Base-by-base conservation (phyloP, 345 rosid species). In the Populus simonii region DNA sequence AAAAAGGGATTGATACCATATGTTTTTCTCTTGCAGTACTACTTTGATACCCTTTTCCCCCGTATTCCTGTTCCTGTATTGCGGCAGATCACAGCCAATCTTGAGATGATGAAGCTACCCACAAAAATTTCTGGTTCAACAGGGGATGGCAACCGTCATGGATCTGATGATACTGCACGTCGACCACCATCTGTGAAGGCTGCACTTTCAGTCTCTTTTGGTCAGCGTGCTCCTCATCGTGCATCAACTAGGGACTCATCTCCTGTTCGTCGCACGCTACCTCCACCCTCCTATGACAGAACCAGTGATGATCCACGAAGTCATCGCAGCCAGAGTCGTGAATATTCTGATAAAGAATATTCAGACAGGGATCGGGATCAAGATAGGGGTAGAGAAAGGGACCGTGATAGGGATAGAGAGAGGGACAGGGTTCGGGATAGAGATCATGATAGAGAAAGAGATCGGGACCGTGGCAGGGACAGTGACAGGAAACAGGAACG, bases 111-210 rank as follows among this genome's bases (percentile, higher is more conserved):
- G 97, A 93, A 93, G 72, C 85, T 96, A 39, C 92, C 97, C 51
- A 75, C 89, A 12, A 92, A 96, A 85, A 89, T 88, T 25, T 90
- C 91, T 69, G 98, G 99, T 53, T 85, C 94, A n/a, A 93, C 95
- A 0, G 99, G 98, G 72, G 99, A 96, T 63, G 43, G 83, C 17
- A 84, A 62, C 36, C 90, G 90, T 23, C 98, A 89, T 82, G 95
- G 97, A 71, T 92, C 98, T 62, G 99, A 96, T 68, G 98, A 96
- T 75, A 92, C 94, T 33, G 98, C 99, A 12, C 95, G 98, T 43
- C 90, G 99, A 11, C 99, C 99, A 8, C 99, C 99, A 17, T 96
- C 99, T 23, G 99, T 96, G 75, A 96, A 96, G 90, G 99, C 99
- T 77, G 92, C 99, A 47, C 98, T 96, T 71, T 96, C 99, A 25